Evolutionary conservation across 2,329 filamentous ascomycete genomes (phyloP), one percentile per base, ranked within the genome.

Genomic region (Coleophoma crateriformis): DNA sequence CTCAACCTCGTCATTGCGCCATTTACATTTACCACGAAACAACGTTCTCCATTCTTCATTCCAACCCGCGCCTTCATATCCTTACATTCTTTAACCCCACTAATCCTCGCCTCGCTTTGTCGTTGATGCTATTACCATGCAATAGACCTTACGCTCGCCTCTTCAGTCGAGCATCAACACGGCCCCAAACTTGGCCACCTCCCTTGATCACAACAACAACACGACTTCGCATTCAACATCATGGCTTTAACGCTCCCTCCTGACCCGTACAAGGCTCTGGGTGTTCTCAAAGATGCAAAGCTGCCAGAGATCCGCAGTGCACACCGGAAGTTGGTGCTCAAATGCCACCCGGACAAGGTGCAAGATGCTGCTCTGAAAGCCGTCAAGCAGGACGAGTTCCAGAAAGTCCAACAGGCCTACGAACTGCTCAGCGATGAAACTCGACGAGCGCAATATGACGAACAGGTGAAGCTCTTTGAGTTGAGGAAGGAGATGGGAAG

Each of bases 341-440:
- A 88, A 67, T 91, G 87, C 64, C 91, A 96, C 60, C 91, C 91
- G 33, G 91, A 96, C 75, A 95, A 96, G 71, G 82, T 95, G 54
- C 85, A 90, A 58, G 81, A 67, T 52, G 53, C 59, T 43, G 74
- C 81, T 14, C 74, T 87, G 61, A 95, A 94, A 69, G 81, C 82
- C 51, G 73, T 82, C 59, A 95, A 91, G 67, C 83, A 88, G 60
- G 85, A 90, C 59, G 85, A 95, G 68, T 99, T 97, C 63, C 90
- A 96, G 69, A 84, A 83, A 65, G 88, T 97, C 33, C 91, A 96
- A 67, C 82, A 91, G 61, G 91, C 94, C 46, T 99, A 96, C 69
- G 94, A 97, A 69, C 76, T 94, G 32, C 80, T 99, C 53, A 88
- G 82, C 62, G 85, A 96, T 64, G 87, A 92, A 27, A 75, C 72